Percentiles rank a stretch among this genome's conserved stretches.
Evolutionary conservation across 208 protist species (phyloP).

Genomic region (Trypanosoma grayi): DNA sequence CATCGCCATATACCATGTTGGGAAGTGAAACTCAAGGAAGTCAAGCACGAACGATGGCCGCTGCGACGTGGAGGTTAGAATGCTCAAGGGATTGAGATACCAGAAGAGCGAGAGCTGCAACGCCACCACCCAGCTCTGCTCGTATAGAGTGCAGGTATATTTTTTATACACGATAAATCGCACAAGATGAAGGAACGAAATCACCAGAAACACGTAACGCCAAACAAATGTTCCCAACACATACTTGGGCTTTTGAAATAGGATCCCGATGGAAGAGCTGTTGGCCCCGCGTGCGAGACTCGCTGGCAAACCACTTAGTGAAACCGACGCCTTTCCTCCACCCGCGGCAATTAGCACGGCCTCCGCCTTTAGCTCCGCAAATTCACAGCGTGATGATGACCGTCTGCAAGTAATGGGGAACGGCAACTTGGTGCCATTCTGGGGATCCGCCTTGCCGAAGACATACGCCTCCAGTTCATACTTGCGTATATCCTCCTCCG

Average conservation of each 20-base stretch:
- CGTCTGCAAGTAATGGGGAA: slow-evolving; percentile 12
- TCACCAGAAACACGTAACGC: slow-evolving; percentile 66
- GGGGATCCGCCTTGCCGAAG: neutral
- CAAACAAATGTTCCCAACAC: slow-evolving; percentile 47
- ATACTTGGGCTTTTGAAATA: slow-evolving; percentile 62
- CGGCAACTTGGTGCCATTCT: neutral
- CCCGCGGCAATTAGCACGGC: slow-evolving; percentile 13
- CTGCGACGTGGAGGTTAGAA: slow-evolving; percentile 32
- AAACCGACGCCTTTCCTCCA: neutral
- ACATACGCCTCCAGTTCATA: slow-evolving; percentile 9
- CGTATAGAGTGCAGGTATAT: slow-evolving; percentile 69
- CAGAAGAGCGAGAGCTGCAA: slow-evolving; percentile 65
- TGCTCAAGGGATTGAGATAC: slow-evolving; percentile 78
- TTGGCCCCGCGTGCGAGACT: slow-evolving; percentile 4
- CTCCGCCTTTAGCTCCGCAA: slow-evolving; percentile 1
- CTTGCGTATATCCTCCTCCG: neutral
- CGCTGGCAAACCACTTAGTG: slow-evolving; percentile 8
- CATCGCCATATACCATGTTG: slow-evolving; percentile 74
- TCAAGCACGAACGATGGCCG: slow-evolving; percentile 47
- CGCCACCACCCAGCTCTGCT: slow-evolving; percentile 69
- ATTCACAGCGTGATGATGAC: slow-evolving; percentile 1
- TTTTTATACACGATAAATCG: slow-evolving; percentile 65
- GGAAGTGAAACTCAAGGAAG: slow-evolving; percentile 77
- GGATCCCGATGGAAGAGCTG: slow-evolving; percentile 43
- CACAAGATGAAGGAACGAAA: slow-evolving; percentile 60